These are phyloP conservation scores for Guadua angustifolia DNA, from an alignment of 176 grass and related monocot genomes.

Conservation along the genomic window DNA sequence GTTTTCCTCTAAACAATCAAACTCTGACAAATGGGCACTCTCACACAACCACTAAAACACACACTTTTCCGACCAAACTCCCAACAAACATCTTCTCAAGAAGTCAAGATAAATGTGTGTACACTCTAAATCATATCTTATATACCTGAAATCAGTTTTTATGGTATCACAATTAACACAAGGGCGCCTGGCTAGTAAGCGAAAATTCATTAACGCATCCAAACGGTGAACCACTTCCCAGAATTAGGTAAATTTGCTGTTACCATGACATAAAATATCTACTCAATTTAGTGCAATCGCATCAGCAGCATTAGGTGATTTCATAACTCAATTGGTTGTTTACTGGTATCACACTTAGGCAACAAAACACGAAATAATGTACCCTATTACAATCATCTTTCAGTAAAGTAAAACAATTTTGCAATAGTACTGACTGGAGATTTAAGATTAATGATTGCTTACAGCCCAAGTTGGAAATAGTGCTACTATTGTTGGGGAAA, in stretches of 20 bases:
- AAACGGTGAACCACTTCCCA: neutral
- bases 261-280: neutral
- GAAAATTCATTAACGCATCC: neutral
- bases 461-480: constrained; percentile 87
- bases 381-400: neutral
- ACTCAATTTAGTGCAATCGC: neutral
- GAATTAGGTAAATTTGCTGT: neutral
- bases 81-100: neutral
- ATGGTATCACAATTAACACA: neutral
- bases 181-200: neutral
- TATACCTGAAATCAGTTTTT: neutral
- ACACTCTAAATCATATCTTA: neutral
- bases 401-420: constrained; percentile 8
- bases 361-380: constrained; percentile 4
- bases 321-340: neutral
- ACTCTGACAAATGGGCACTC: neutral
- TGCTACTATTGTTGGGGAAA: constrained; percentile 85
- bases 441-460: constrained; percentile 49
- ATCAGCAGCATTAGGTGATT: constrained; percentile 3
- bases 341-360: neutral
- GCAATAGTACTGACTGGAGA: neutral
- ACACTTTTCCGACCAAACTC: constrained; percentile 3
- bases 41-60: neutral
- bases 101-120: neutral
- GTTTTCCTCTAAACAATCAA: neutral